A percentile compares a stretch with the other conserved stretches of the same genome.
Evolutionary conservation across 495 filamentous ascomycete genomes (phyloP).

Genomic region (Aspergillus steynii): DNA sequence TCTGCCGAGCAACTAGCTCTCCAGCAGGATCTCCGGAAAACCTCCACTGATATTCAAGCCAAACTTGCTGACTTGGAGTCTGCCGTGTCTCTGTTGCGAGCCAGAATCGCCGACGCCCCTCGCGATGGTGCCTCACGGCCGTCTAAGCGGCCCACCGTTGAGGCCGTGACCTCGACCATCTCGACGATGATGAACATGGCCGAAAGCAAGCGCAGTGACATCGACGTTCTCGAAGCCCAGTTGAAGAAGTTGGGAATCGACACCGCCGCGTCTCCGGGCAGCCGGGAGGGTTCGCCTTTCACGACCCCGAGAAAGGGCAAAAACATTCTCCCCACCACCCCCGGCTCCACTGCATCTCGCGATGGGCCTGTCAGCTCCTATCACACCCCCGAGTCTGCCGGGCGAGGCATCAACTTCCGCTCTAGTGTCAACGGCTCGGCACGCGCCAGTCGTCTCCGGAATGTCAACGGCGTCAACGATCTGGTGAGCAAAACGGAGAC

Average conservation of each 20-base stretch:
- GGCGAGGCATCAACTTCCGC: conserved; percentile 39
- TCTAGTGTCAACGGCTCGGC: conserved; percentile 49
- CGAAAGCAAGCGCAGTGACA: conserved; percentile 80
- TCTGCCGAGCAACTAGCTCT: conserved; percentile 76
- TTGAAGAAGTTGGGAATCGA: conserved; percentile 69
- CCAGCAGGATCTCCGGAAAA: conserved; percentile 76
- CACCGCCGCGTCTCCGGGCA: conserved; percentile 40
- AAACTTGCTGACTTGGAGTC: conserved; percentile 78
- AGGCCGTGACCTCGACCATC: conserved; percentile 88
- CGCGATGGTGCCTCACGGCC: conserved; percentile 33
- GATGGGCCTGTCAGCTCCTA: conserved; percentile 45
- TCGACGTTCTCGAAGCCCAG: conserved; percentile 84
- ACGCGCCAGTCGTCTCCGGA: conserved; percentile 46
- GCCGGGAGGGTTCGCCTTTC: conserved; percentile 63
- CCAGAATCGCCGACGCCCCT: conserved; percentile 64
- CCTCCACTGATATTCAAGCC: conserved; percentile 67
- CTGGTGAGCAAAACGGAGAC: conserved; percentile 54
- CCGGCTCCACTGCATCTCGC: conserved; percentile 41
- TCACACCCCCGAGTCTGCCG: conserved; percentile 57
- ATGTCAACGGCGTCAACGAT: conserved; percentile 33
- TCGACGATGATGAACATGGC: conserved; percentile 89
- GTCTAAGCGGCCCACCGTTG: conserved; percentile 72
- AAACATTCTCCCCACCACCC: conserved; percentile 39
- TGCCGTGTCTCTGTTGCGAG: conserved; percentile 74
- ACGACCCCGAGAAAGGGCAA: conserved; percentile 53